These are phyloP conservation scores for Astrephomene gubernaculifera DNA, from an alignment of 139 green algal species.

Conservation along the genomic window DNA sequence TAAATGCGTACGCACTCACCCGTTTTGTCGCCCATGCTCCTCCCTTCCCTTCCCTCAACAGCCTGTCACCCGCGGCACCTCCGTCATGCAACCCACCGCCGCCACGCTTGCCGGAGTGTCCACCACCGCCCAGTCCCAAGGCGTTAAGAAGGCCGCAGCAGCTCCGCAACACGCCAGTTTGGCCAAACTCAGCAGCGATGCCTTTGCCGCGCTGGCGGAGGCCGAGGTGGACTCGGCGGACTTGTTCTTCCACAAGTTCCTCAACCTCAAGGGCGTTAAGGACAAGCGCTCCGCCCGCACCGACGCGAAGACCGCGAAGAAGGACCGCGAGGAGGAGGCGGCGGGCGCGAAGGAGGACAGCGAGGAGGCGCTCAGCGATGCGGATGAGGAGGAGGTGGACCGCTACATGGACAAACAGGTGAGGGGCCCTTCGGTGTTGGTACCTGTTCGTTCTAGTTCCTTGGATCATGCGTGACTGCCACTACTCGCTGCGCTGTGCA, in stretches of 20 bases:
- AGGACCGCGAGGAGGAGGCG: slow-evolving; percentile 42
- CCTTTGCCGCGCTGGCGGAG: slow-evolving; percentile 80
- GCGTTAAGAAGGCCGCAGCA: not conserved
- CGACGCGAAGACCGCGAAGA: slow-evolving; percentile 23
- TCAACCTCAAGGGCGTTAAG: slow-evolving; percentile 62
- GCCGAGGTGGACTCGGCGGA: slow-evolving; percentile 77
- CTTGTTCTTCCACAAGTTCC: slow-evolving; percentile 92
- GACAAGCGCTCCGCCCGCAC: slow-evolving; percentile 37
- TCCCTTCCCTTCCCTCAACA: too few species aligned
- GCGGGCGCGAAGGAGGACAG: slow-evolving; percentile 1
- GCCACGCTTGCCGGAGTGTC: slow-evolving; percentile 4
- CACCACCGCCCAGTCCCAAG: too few species aligned
- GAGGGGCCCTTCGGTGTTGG: not conserved
- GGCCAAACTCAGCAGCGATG: slow-evolving; percentile 57
- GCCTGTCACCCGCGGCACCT: slow-evolving; percentile 58
- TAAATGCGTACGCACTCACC: too few species aligned
- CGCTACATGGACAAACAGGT: slow-evolving; percentile 44
- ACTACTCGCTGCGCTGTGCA: too few species aligned
- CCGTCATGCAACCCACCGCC: slow-evolving; percentile 84
- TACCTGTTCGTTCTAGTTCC: too few species aligned
- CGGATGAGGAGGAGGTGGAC: slow-evolving; percentile 53
- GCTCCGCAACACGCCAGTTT: not conserved
- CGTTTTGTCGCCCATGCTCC: too few species aligned
- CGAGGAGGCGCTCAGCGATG: slow-evolving; percentile 25
- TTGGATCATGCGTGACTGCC: too few species aligned